phyloP scores from a whole-genome alignment of 305 asterid species.

The Ajuga reptans region DNA sequence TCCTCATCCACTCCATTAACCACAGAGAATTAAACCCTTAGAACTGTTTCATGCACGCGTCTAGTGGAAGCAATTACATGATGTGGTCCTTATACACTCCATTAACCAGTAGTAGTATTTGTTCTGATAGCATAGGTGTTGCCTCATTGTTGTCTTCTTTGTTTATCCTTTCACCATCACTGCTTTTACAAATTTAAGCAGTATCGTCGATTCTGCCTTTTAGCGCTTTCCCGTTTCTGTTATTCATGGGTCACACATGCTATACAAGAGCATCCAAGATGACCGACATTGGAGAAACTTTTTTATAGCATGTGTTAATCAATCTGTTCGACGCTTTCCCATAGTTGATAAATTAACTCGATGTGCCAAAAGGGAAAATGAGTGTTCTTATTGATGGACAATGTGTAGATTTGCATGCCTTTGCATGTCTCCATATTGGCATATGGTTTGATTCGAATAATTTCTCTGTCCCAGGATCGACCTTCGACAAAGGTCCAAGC shows the following conservation, averaged over 20 bases:
- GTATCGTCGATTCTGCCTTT: not conserved
- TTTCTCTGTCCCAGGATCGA: constrained; percentile 41
- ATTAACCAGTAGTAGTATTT: not conserved
- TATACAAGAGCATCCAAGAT: not conserved
- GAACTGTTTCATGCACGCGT: not conserved
- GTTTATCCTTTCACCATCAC: not conserved
- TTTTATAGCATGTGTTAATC: not conserved
- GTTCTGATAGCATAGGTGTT: not conserved
- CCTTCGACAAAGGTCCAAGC: constrained; percentile 68
- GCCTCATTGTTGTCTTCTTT: not conserved
- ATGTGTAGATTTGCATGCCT: not conserved
- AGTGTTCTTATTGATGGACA: no score
- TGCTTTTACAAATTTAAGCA: not conserved
- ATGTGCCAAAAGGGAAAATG: not conserved
- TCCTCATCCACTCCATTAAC: not conserved
- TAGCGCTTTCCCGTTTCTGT: not conserved
- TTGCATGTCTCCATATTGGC: not conserved
- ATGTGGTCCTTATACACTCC: not conserved
- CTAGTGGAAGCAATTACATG: not conserved
- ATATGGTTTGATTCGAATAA: not conserved
- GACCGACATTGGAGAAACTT: not conserved
- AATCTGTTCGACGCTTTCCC: not conserved
- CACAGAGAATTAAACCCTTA: not conserved
- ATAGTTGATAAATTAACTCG: not conserved
- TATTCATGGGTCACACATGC: not conserved